Conservation (phyloP, 305 asterid genomes). For the Lippia alba region DNA sequence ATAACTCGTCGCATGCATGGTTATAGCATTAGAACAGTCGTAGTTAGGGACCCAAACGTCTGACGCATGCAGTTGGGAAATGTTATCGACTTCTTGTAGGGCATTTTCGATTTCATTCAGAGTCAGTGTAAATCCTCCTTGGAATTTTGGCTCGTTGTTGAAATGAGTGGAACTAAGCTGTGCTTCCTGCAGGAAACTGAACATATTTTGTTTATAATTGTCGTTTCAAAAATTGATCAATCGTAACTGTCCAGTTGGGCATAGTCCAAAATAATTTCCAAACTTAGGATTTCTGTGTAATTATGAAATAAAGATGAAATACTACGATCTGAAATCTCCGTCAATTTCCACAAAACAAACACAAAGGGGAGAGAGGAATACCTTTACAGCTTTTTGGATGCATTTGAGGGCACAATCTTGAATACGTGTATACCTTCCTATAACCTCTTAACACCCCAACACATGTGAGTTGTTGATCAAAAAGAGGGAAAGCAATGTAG, state of each 20-base stretch:
- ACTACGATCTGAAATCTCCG: no score
- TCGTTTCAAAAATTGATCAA: not conserved
- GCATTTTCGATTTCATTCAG: not conserved
- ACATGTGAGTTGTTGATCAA: not conserved
- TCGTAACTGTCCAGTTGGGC: not conserved
- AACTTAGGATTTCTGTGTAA: no score
- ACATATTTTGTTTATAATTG: not conserved
- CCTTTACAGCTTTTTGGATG: no score
- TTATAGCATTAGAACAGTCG: not conserved
- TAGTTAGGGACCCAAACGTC: not conserved
- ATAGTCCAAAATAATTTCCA: no score
- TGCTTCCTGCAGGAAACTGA: not conserved
- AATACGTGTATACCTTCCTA: no score
- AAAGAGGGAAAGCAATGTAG: not conserved
- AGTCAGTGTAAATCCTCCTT: not conserved
- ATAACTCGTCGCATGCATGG: not conserved
- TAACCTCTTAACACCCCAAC: no score
- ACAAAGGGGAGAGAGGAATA: no score
- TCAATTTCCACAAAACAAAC: no score
- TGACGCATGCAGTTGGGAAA: not conserved
- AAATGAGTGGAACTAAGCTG: not conserved
- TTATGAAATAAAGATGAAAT: no score
- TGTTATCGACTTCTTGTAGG: not conserved
- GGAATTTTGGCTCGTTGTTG: not conserved
- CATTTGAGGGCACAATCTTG: no score